A percentile compares a stretch with the other conserved stretches of the same genome.
Evolutionary conservation across 352 stramenopile genomes (phyloP).

Genomic region (Elongisporangium senticosum): DNA sequence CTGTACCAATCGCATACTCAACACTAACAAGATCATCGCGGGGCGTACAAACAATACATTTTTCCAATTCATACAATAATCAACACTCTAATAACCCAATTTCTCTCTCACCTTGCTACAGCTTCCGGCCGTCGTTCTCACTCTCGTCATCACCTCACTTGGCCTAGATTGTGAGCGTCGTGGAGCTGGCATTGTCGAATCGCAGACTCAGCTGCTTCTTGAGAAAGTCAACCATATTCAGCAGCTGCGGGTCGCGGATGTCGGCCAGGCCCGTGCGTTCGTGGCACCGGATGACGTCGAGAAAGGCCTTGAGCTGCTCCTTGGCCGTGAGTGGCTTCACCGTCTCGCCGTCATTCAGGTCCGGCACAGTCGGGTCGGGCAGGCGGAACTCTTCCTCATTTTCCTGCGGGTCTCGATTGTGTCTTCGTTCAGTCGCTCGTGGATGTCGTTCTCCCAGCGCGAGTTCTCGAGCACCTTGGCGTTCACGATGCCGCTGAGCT

Average conservation of each 20-base stretch:
- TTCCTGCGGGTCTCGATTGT: constrained; percentile 81
- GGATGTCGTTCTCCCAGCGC: constrained; percentile 85
- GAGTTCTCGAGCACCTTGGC: constrained; percentile 86
- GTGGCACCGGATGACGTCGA: constrained; percentile 80
- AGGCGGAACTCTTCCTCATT: constrained; percentile 81
- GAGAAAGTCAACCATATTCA: constrained; percentile 77
- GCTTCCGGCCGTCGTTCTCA: too few relatives aligned
- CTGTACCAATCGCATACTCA: too few relatives aligned
- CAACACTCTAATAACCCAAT: too few relatives aligned
- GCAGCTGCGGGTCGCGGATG: constrained; percentile 58
- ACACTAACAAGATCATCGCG: too few relatives aligned
- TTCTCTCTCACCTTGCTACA: too few relatives aligned
- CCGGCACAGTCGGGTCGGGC: constrained; percentile 30
- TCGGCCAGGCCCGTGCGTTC: constrained; percentile 68
- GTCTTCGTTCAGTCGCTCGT: constrained; percentile 86
- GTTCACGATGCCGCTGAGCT: constrained; percentile 80
- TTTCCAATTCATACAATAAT: too few relatives aligned
- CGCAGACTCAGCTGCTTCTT: constrained; percentile 86
- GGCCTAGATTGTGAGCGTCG: constrained; percentile 71
- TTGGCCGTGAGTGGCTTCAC: constrained; percentile 51
- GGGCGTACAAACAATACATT: neutral
- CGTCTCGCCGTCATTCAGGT: constrained; percentile 27
- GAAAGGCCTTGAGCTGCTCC: constrained; percentile 82
- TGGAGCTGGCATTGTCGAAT: constrained; percentile 82
- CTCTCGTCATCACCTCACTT: too few relatives aligned